Evolutionary conservation across 148 eudicot species (phyloP).

Genomic region (Rhododendron griersonianum): DNA sequence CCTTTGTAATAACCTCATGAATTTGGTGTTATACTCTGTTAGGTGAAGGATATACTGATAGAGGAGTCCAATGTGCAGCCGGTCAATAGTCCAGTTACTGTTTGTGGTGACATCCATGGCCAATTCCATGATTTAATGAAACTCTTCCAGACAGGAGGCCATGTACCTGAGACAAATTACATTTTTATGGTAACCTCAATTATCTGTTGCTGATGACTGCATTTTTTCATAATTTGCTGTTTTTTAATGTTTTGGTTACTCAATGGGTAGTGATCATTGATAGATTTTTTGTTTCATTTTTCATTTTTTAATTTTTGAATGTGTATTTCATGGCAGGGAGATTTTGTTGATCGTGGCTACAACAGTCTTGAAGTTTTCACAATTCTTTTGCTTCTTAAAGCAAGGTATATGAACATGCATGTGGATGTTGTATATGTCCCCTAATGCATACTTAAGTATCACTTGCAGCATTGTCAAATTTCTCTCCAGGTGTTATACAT

Average conservation of each 20-base stretch:
- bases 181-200: slow-evolving; percentile 72
- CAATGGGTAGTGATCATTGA: background rate
- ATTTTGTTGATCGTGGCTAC: slow-evolving; percentile 98
- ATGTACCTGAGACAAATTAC: slow-evolving; percentile 97
- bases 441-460: background rate
- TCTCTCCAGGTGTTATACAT: background rate
- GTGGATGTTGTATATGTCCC: background rate
- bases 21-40: slow-evolving; percentile 11
- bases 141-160: slow-evolving; percentile 99
- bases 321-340: slow-evolving; percentile 64
- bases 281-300: background rate
- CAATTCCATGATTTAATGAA: slow-evolving; percentile 98
- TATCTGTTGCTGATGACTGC: background rate
- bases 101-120: slow-evolving; percentile 99
- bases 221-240: slow-evolving; percentile 1
- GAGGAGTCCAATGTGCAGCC: slow-evolving; percentile 99
- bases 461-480: background rate
- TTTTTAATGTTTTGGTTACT: background rate
- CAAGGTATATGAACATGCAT: slow-evolving; percentile 48
- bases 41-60: slow-evolving; percentile 96
- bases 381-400: slow-evolving; percentile 96
- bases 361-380: slow-evolving; percentile 98
- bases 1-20: background rate
- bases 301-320: slow-evolving; percentile 1
- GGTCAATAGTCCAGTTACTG: slow-evolving; percentile 98